These are phyloP conservation scores for Yamadazyma takamatsuzukensis DNA, from an alignment of 805 yeast genomes.

Conservation along the genomic window DNA sequence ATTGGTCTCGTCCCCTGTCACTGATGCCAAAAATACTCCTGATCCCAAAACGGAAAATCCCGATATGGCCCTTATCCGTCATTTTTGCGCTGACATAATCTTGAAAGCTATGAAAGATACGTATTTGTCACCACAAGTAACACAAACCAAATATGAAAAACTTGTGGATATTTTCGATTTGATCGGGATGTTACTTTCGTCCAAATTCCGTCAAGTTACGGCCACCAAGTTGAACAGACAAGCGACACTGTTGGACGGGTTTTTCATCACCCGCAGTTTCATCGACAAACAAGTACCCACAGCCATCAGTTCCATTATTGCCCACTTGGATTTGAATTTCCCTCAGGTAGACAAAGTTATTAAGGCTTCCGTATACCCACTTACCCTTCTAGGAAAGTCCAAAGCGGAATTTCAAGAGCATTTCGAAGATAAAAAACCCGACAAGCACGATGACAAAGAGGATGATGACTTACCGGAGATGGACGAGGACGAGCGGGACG, in stretches of 20 bases:
- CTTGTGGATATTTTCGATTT: slow-evolving; percentile 52
- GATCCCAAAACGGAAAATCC: slow-evolving; percentile 56
- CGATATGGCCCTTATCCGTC: slow-evolving; percentile 69
- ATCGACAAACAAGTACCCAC: slow-evolving; percentile 63
- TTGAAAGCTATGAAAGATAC: slow-evolving; percentile 60
- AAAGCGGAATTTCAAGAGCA: slow-evolving; percentile 54
- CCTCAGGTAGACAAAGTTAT: slow-evolving; percentile 61
- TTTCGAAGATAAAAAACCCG: slow-evolving; percentile 45
- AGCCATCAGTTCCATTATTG: slow-evolving; percentile 55
- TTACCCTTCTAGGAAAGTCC: slow-evolving; percentile 54
- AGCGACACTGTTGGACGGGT: slow-evolving; percentile 57
- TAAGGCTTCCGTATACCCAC: slow-evolving; percentile 55
- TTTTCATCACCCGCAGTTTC: slow-evolving; percentile 59
- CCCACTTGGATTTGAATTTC: slow-evolving; percentile 69
- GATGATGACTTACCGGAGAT: slow-evolving; percentile 35
- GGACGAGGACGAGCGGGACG: slow-evolving; percentile 64
- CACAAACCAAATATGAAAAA: slow-evolving; percentile 39
- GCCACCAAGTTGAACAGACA: slow-evolving; percentile 45
- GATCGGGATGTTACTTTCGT: slow-evolving; percentile 40
- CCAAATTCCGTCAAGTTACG: slow-evolving; percentile 36
- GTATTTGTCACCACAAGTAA: slow-evolving; percentile 11
- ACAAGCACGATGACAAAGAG: slow-evolving; percentile 44
- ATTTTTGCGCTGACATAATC: slow-evolving; percentile 66
- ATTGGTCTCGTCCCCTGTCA: slow-evolving; percentile 55
- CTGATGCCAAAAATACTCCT: slow-evolving; percentile 42